Conservation (phyloP, 257 asterid genomes). For the Sherardia arvensis region DNA sequence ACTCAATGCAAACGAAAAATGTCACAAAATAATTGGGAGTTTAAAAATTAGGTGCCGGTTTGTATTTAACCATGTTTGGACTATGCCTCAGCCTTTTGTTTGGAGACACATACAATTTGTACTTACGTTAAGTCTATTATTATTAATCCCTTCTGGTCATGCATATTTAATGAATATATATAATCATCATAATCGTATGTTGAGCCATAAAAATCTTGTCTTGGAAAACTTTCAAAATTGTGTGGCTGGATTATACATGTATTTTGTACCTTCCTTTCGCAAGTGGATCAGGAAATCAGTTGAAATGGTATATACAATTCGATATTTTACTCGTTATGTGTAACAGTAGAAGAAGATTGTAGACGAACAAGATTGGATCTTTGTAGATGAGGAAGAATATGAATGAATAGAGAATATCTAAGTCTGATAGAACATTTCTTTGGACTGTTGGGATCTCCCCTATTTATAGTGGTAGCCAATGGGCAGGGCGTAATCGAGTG, state of each 20-base stretch:
- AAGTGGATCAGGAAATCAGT: not conserved
- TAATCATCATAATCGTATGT: slow-evolving; percentile 5
- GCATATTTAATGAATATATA: not conserved
- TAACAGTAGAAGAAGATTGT: too few relatives aligned
- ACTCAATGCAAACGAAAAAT: slow-evolving; percentile 4
- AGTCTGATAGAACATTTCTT: too few relatives aligned
- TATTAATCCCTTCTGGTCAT: not conserved
- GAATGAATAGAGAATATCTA: too few relatives aligned
- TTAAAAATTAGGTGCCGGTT: slow-evolving; percentile 39
- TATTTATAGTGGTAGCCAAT: too few relatives aligned
- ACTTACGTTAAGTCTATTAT: not conserved
- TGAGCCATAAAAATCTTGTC: slow-evolving; percentile 9
- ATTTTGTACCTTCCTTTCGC: not conserved
- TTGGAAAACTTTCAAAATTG: not conserved
- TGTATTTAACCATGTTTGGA: slow-evolving; percentile 41
- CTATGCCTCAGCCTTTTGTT: slow-evolving; percentile 33
- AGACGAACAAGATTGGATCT: too few relatives aligned
- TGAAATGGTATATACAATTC: too few relatives aligned
- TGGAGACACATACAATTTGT: slow-evolving; percentile 13
- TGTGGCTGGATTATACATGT: slow-evolving; percentile 1
- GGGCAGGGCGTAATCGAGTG: too few relatives aligned
- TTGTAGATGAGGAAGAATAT: too few relatives aligned
- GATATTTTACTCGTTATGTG: too few relatives aligned
- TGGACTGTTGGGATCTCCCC: too few relatives aligned
- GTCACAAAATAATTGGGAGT: slow-evolving; percentile 1